A percentile compares a stretch with the other conserved stretches of the same genome.
Evolutionary conservation across 1,139 yeast genomes (phyloP).

Genomic region (Yamadazyma blattariae): DNA sequence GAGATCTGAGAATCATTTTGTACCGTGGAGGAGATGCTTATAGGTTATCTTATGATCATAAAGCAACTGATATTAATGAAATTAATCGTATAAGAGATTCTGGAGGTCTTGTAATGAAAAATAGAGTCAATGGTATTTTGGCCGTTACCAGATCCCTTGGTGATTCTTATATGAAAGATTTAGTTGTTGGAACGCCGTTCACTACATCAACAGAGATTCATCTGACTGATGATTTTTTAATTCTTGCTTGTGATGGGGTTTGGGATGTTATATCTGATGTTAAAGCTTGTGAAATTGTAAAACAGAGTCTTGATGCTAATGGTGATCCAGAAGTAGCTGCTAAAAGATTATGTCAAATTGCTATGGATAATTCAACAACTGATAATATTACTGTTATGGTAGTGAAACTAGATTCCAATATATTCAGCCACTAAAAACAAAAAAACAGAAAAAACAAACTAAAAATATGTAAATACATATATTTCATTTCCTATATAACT

Average conservation of each 20-base stretch:
- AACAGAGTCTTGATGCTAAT: constrained; percentile 31
- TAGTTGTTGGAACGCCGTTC: constrained; percentile 88
- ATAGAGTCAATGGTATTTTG: constrained; percentile 91
- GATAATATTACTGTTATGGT: constrained; percentile 96
- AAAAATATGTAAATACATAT: neutral
- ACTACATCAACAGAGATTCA: constrained; percentile 83
- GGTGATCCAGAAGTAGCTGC: constrained; percentile 64
- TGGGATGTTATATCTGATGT: constrained; percentile 92
- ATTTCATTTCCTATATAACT: neutral
- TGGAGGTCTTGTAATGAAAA: constrained; percentile 88
- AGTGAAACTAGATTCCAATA: constrained; percentile 53
- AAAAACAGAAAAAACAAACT: neutral
- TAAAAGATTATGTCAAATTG: constrained; percentile 64
- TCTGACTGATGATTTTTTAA: constrained; percentile 64
- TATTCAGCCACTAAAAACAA: constrained; percentile 1
- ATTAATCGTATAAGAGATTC: constrained; percentile 67
- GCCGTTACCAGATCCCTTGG: constrained; percentile 95
- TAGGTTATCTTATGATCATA: constrained; percentile 89
- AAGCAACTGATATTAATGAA: constrained; percentile 81
- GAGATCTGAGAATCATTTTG: constrained; percentile 84
- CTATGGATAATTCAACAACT: constrained; percentile 77
- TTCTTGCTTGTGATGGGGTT: constrained; percentile 90
- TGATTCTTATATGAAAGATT: constrained; percentile 87
- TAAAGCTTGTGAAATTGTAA: constrained; percentile 71
- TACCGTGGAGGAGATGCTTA: constrained; percentile 71